Base-by-base conservation (phyloP, 2,329 filamentous ascomycete species). In the Stagonosporopsis chrysanthemi region DNA sequence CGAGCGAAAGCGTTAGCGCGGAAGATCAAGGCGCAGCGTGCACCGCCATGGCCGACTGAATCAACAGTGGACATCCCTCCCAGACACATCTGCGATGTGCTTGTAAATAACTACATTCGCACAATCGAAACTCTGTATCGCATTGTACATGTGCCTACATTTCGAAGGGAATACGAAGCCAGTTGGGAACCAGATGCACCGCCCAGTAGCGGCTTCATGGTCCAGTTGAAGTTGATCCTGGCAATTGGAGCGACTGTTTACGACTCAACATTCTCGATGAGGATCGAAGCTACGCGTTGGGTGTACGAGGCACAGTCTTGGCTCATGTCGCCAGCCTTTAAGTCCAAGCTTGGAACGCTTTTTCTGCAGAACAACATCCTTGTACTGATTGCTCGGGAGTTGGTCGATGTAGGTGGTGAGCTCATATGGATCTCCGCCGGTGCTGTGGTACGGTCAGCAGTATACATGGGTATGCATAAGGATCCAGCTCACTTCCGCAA, bases 171-270 rank as follows among this genome's bases (percentile, higher is more conserved):
- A 2, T 86, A 84, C 19, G 81, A 85, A 23, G 76, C 78, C 0
- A 61, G 85, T 0, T 88, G 85, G 84, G 35, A 38, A 0, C 61
- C 70, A 1, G 61, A 63, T 0, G 29, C 56, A 0, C 55, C 70
- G 1, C 66, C 75, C 0, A 77, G 81, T 38, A 72, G 70, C 1
- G 73, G 70, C 0, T 88, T 88, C 45, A 56, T 86, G 1, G 78
- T 86, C 14, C 84, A 84, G 42, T 60, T 88, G 2, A 86, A 87
- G 61, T 73, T 88, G 0, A 79, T 87, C 0, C 70, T 88, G 4
- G 84, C 86, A 0, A 80, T 88, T 17, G 86, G 86, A 0, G 80
- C 84, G 1, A 74, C 77, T 1, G 74, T 76, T 0, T 81, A 84
- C 53, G 83, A 87, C 48, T 77, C 82, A 0, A 58, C 71, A 0